Evolutionary conservation across 306 rosid species (phyloP), one percentile per base, ranked within the genome.

Genomic region (Canavalia gladiata): DNA sequence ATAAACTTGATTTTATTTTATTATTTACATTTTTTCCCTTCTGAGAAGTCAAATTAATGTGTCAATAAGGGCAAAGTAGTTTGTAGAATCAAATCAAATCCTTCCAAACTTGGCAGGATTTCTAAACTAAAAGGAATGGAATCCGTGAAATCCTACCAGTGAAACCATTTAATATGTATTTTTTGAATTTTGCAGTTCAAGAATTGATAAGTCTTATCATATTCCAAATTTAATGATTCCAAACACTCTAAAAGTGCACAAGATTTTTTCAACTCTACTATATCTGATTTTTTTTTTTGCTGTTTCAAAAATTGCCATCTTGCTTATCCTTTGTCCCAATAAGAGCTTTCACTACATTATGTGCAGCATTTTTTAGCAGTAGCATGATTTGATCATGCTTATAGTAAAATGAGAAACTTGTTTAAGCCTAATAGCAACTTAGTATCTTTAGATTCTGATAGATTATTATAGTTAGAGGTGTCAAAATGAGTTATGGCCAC

Each of bases 361-460:
- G 33, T 56, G 28, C 35, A 45, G 8, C 68, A 43, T 55, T 46
- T 50, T 79, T 56, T 5, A 30, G 30, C 39, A 18, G 45, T 52
- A 8, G 51, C 2, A n/a, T 79, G 76, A 51, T 68, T 56, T 49
- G 52, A 5, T 41, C 52, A 18, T 59, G 63, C 8, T 8, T 60
- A 25, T 35, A 58, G 34, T 71, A 31, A 34, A 47, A 34, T 50
- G 29, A 35, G 73, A 71, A 47, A 71, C n/a, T 47, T 35, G 18
- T 28, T 45, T 60, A 60, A 18, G 72, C 35, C 78, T 34, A 29
- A 46, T 69, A 7, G 50, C 71, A 72, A 35, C 41, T 80, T 60
- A 7, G 50, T 63, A 72, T 50, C 25, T 80, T 60, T 49, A 72
- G 52, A 49, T 49, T 71, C 56, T 77, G 35, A 42, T 9, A 59